Percentiles rank a stretch among this genome's conserved stretches.
Conservation (phyloP, 345 rosid genomes). For the Bruguiera parviflora region DNA sequence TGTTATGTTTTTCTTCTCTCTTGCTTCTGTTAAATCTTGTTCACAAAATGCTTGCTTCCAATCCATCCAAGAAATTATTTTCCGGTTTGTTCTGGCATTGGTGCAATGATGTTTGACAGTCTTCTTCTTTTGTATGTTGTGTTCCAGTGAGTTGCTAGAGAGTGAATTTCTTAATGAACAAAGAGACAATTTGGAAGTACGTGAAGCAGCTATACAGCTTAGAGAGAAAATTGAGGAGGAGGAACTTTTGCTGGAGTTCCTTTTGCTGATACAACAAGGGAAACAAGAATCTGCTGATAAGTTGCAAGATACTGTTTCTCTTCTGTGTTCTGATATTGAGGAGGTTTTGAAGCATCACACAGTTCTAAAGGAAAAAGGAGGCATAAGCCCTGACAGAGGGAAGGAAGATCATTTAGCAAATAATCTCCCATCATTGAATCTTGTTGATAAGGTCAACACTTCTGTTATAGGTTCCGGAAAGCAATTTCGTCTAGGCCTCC, state of each 20-base stretch:
- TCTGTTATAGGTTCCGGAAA: constrained; percentile 65
- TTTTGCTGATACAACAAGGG: constrained; percentile 59
- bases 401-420: constrained; percentile 45
- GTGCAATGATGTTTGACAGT: not conserved
- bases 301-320: constrained; percentile 62
- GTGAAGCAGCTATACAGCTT: constrained; percentile 78
- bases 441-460: constrained; percentile 41
- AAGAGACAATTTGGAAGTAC: constrained; percentile 69
- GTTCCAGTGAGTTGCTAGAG: constrained; percentile 70
- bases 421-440: constrained; percentile 39
- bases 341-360: constrained; percentile 64
- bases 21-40: not conserved
- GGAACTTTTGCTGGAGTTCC: constrained; percentile 86
- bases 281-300: constrained; percentile 72
- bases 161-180: constrained; percentile 83
- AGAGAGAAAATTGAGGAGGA: constrained; percentile 78
- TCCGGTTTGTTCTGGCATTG: not conserved
- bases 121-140: constrained; percentile 2
- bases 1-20: not conserved
- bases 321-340: constrained; percentile 76
- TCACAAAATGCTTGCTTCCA: not conserved
- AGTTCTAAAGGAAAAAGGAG: constrained; percentile 51
- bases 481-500: constrained; percentile 50
- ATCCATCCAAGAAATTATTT: not conserved
- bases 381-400: constrained; percentile 32